Conservation (phyloP, 768 basidiomycete species). For the Leccinum barrowsii region DNA sequence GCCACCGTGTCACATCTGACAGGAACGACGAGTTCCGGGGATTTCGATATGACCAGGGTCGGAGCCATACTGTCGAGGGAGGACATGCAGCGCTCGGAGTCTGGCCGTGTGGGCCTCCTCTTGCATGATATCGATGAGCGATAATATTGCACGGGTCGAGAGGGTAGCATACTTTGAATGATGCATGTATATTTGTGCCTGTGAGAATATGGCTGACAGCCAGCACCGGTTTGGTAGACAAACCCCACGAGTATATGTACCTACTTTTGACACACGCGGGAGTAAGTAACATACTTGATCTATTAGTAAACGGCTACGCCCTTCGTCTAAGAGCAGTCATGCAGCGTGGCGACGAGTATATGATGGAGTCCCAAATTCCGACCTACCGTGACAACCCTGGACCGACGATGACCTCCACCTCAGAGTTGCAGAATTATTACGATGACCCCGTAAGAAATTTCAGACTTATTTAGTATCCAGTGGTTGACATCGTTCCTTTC, state of each 20-base stretch:
- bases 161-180: background rate
- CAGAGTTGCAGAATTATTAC: slow-evolving; percentile 30
- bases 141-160: background rate
- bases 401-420: slow-evolving; percentile 3
- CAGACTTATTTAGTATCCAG: slow-evolving; percentile 7
- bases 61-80: slow-evolving; percentile 13
- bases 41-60: background rate
- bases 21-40: background rate
- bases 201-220: background rate
- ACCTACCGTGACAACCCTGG: slow-evolving; percentile 20
- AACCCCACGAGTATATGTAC: background rate
- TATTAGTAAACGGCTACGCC: background rate
- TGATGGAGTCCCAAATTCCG: slow-evolving; percentile 23
- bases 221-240: background rate
- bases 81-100: slow-evolving; percentile 2
- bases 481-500: background rate
- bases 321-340: slow-evolving; percentile 1
- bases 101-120: slow-evolving; percentile 15
- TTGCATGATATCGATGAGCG: background rate
- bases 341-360: slow-evolving; percentile 23
- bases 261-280: too few relatives aligned
- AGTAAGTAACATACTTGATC: background rate
- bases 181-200: slow-evolving; percentile 1
- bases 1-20: background rate
- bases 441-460: slow-evolving; percentile 22